A percentile compares a stretch with the other conserved stretches of the same genome.
Conservation (phyloP, 2,329 filamentous ascomycete species). For the Fusarium tricinctum region DNA sequence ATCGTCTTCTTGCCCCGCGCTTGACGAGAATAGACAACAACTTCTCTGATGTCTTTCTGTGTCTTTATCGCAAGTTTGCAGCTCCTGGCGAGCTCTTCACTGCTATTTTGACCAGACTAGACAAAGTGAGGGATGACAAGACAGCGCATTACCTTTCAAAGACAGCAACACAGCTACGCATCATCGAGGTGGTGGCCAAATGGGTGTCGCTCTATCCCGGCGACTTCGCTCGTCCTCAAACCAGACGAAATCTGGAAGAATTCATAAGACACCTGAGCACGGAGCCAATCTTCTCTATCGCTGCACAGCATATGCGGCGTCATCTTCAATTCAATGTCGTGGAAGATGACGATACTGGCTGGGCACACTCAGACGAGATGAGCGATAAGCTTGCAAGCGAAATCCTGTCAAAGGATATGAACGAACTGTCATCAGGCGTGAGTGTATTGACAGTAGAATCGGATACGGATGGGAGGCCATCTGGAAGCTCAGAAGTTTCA, state of each 20-base stretch:
- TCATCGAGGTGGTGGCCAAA: constrained; percentile 85
- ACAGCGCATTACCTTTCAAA: constrained; percentile 79
- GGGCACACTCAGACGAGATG: constrained; percentile 83
- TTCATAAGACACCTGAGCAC: constrained; percentile 82
- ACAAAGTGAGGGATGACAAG: constrained; percentile 76
- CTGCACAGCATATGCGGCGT: constrained; percentile 86
- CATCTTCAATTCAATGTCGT: constrained; percentile 79
- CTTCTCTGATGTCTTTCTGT: constrained; percentile 90
- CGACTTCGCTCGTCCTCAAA: constrained; percentile 86
- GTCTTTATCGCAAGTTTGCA: constrained; percentile 93
- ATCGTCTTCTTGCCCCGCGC: constrained; percentile 85
- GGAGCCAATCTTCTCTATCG: constrained; percentile 85
- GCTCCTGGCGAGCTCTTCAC: constrained; percentile 83
- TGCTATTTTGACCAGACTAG: constrained; percentile 82
- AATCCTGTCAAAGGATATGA: constrained; percentile 57
- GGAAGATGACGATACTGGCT: constrained; percentile 92
- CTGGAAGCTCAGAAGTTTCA: constrained; percentile 62
- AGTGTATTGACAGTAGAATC: constrained; percentile 65
- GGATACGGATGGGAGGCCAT: constrained; percentile 59
- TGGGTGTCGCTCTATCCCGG: constrained; percentile 94
- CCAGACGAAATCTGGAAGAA: constrained; percentile 77
- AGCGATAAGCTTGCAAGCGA: constrained; percentile 55
- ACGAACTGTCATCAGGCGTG: constrained; percentile 59
- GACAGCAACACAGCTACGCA: constrained; percentile 84
- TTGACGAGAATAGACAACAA: constrained; percentile 90